A percentile compares a stretch with the other conserved stretches of the same genome.
phyloP scores from a whole-genome alignment of 345 rosid genomes.

The Melaleuca alternifolia region DNA sequence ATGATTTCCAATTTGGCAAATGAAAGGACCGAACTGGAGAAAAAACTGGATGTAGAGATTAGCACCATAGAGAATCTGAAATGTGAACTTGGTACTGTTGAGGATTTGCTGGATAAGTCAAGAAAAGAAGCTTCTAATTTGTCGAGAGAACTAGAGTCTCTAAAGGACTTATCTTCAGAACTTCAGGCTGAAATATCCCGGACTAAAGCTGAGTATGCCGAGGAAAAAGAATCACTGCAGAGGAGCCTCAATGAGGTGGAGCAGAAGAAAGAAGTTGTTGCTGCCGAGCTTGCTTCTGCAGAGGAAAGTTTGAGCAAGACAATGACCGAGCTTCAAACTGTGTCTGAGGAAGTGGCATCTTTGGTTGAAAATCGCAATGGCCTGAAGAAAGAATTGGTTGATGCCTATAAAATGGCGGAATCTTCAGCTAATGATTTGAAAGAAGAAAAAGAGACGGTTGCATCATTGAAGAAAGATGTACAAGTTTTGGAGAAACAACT shows the following conservation, averaged over 20 bases:
- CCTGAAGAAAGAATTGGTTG: conserved; percentile 51
- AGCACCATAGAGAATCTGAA: conserved; percentile 29
- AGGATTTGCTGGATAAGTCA: conserved; percentile 38
- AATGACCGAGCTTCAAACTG: conserved; percentile 29
- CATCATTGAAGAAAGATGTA: conserved; percentile 44
- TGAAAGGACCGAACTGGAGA: conserved; percentile 49
- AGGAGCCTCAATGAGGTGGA: conserved; percentile 38
- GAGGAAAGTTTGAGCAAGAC: conserved; percentile 47
- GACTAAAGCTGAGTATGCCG: conserved; percentile 35
- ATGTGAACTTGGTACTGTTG: conserved; percentile 40
- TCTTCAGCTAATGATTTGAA: conserved; percentile 38
- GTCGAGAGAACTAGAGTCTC: conserved; percentile 38
- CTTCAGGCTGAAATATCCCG: conserved; percentile 57
- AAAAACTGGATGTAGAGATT: conserved; percentile 39
- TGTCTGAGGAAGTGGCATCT: conserved; percentile 31
- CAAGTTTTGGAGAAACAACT: conserved; percentile 62
- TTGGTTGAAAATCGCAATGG: conserved; percentile 39
- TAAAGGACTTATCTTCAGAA: conserved; percentile 27
- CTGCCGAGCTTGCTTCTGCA: conserved; percentile 34
- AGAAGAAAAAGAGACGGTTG: conserved; percentile 38
- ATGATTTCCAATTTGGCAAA: conserved; percentile 31
- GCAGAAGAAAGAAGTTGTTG: conserved; percentile 26
- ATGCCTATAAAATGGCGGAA: conserved; percentile 48
- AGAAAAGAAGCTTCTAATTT: conserved; percentile 47
- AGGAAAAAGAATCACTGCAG: conserved; percentile 28